These are phyloP conservation scores for Pyrenopolyporus hunteri DNA, from an alignment of 495 filamentous ascomycete species.

Conservation along the genomic window DNA sequence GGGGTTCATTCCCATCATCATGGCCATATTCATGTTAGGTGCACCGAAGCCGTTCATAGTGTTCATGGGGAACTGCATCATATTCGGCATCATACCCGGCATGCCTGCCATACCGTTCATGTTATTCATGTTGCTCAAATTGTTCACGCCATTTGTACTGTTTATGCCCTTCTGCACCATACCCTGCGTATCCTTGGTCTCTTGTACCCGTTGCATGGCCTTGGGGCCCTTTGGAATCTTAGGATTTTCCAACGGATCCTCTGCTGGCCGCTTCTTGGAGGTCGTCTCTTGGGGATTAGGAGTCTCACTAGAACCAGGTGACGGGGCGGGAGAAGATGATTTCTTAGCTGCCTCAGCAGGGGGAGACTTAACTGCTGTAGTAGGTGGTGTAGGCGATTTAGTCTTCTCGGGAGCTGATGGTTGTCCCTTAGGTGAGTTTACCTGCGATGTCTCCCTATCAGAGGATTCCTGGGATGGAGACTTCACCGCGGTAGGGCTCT, in stretches of 20 bases:
- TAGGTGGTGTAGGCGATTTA: conserved; percentile 47
- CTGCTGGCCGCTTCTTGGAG: conserved; percentile 81
- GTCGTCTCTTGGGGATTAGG: conserved; percentile 47
- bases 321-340: conserved; percentile 35
- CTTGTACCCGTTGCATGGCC: conserved; percentile 60
- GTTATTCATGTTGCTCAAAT: too few species aligned
- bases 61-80: conserved; percentile 51
- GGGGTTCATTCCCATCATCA: conserved; percentile 55
- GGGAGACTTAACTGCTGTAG: conserved; percentile 37
- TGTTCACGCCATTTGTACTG: too few species aligned
- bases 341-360: conserved; percentile 23
- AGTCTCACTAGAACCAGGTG: conserved; percentile 43
- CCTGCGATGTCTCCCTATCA: conserved; percentile 33
- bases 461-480: conserved; percentile 36
- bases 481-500: conserved; percentile 46
- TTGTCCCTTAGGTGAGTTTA: conserved; percentile 27
- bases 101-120: conserved; percentile 53
- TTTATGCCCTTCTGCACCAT: conserved; percentile 47
- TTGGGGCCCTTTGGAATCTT: conserved; percentile 67
- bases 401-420: conserved; percentile 36
- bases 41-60: conserved; percentile 45
- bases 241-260: conserved; percentile 69
- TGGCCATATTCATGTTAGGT: conserved; percentile 49
- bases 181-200: conserved; percentile 43
- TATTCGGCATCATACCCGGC: conserved; percentile 53